Base-by-base conservation (phyloP, 2,329 filamentous ascomycete genomes). In the Cladosporium sp. region DNA sequence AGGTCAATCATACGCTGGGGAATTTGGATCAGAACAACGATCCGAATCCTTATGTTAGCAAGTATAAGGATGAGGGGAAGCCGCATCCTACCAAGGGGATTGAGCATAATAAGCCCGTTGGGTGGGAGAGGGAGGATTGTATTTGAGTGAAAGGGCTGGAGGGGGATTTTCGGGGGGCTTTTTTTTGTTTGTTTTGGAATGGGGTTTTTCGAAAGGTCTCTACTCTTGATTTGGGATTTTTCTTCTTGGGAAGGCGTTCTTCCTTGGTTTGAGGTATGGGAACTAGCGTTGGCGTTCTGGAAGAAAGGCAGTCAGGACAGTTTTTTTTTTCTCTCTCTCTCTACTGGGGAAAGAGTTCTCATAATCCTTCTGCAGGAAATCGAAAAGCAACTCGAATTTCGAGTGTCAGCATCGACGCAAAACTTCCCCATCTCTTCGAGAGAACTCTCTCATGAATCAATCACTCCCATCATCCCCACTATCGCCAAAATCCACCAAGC, bases 1-100 rank as follows among this genome's bases (percentile, higher is more conserved):
- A 95, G 64, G 92, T 97, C 60, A 97, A 98, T 71, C 93, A 98
- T 67, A 97, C 93, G 0, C 72, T 98, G 36, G 83, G 86, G 45
- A 97, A 97, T 65, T 75, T 98, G 52, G 76, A 95, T 59, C 89
- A 93, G 65, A 83, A 81, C 46, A 77, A 83, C 29, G 93, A 98
- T 63, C 91, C 92, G 2, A 98, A 98, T 63, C 93, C 93, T 2
- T 98, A 93, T 63, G 85, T 88, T 39, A 87, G 84, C 67, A 78
- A 83, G 59, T 96, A 92, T 74, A 88, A 86, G 69, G 81, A 89
- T 55, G 73, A 74, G 12, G 72, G 72, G 4, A 74, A 75, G 55
- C 79, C 82, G 19, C 88, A 92, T 57, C 87, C 85, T 3, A 80
- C 81, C 1, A 86, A 86, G 67, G 82, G 79, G 1, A 77, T 86